Evolutionary conservation across 176 grass and related monocot species (phyloP).

Genomic region (Triticum turgidum): DNA sequence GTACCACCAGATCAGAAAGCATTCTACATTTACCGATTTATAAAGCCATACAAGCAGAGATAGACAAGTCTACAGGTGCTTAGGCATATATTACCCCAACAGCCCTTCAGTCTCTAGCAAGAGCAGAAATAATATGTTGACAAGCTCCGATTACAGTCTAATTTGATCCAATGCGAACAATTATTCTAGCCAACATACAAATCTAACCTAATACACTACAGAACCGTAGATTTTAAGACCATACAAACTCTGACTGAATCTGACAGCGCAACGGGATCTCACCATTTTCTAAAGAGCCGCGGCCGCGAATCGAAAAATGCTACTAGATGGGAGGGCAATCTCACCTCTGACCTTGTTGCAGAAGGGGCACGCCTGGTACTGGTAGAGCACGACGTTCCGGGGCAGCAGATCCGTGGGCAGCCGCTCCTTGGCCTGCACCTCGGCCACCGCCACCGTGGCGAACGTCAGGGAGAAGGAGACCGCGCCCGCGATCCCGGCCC

Average conservation of each 20-base stretch:
- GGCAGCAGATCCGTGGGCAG: conserved; percentile 53
- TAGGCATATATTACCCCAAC: not conserved
- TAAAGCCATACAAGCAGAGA: not conserved
- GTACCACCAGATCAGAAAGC: not conserved
- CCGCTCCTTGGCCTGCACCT: conserved; percentile 74
- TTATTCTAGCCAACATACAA: not conserved
- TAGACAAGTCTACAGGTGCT: not conserved
- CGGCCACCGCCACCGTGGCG: conserved; percentile 47
- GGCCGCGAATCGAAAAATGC: not conserved
- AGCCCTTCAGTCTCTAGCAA: not conserved
- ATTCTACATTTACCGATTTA: not conserved
- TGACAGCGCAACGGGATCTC: not conserved
- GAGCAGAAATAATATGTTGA: not conserved
- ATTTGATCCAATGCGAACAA: not conserved
- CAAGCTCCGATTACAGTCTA: not conserved
- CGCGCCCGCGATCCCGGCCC: conserved; percentile 58
- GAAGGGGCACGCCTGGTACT: conserved; percentile 96
- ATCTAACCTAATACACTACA: not conserved
- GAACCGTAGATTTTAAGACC: not conserved
- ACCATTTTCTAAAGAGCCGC: not conserved
- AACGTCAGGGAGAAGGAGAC: conserved; percentile 84
- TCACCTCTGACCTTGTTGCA: conserved; percentile 98
- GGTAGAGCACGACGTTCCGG: conserved; percentile 82
- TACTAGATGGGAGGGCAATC: not conserved
- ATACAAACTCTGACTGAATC: not conserved